Conservation (phyloP, 2,329 filamentous ascomycete species). For the Trichoderma sp. region DNA sequence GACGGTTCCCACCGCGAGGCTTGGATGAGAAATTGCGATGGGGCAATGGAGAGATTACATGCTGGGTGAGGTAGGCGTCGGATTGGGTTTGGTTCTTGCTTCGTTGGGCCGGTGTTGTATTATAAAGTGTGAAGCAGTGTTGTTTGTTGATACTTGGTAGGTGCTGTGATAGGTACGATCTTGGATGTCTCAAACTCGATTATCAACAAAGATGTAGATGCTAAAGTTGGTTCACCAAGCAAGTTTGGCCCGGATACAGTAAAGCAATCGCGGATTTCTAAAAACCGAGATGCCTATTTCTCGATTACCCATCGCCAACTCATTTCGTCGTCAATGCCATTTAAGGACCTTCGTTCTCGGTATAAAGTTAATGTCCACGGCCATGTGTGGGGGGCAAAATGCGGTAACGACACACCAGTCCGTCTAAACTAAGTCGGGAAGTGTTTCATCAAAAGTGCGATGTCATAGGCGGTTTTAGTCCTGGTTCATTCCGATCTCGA, state of each 20-base stretch:
- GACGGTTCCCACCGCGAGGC: background rate
- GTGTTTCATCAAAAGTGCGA: background rate
- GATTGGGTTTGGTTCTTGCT: background rate
- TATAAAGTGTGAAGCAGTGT: background rate
- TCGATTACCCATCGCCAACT: background rate
- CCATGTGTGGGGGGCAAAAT: background rate
- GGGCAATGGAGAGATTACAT: background rate
- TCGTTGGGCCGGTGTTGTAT: background rate
- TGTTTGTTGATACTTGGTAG: background rate
- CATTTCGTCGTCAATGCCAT: background rate
- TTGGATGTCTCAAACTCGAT: background rate
- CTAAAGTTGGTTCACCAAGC: background rate
- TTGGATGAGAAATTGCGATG: background rate
- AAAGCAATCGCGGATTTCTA: too few species aligned
- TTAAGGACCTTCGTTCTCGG: background rate
- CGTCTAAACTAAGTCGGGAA: background rate
- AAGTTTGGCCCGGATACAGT: background rate
- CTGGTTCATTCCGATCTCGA: slow-evolving; percentile 10
- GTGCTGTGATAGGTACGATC: background rate
- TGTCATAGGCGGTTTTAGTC: background rate
- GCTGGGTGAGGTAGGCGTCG: background rate
- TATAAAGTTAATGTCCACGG: background rate
- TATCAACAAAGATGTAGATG: background rate
- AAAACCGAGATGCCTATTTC: too few species aligned
- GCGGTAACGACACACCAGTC: background rate